A percentile compares a stretch with the other conserved stretches of the same genome.
phyloP scores from a whole-genome alignment of 2,329 filamentous ascomycete genomes.

The Fusarium ramigenum region DNA sequence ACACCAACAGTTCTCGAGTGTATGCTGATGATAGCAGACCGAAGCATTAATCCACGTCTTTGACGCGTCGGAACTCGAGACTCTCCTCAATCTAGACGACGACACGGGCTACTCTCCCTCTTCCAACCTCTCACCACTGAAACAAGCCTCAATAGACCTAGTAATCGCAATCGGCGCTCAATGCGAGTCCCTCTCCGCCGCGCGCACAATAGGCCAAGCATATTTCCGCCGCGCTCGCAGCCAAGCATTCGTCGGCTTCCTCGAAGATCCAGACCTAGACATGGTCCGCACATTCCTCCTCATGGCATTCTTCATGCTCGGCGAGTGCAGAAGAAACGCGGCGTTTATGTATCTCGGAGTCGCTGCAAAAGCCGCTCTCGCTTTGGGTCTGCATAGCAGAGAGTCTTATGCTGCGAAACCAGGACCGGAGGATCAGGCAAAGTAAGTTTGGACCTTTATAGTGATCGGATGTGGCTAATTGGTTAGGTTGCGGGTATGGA shows the following conservation, averaged over 20 bases:
- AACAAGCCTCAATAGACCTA: slow-evolving; percentile 23
- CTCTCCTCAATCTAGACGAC: slow-evolving; percentile 21
- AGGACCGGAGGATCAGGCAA: slow-evolving; percentile 25
- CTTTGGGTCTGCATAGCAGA: slow-evolving; percentile 61
- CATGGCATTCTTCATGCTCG: slow-evolving; percentile 79
- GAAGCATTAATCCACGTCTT: slow-evolving; percentile 49
- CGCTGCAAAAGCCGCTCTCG: slow-evolving; percentile 65
- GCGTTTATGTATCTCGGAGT: slow-evolving; percentile 72
- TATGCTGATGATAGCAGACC: slow-evolving; percentile 35
- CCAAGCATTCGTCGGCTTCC: slow-evolving; percentile 35
- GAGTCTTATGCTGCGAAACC: slow-evolving; percentile 35
- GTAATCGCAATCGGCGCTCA: slow-evolving; percentile 42
- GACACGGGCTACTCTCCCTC: background rate
- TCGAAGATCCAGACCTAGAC: slow-evolving; percentile 40
- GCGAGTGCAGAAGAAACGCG: slow-evolving; percentile 67
- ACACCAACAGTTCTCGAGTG: rapidly evolving
- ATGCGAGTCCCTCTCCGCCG: slow-evolving; percentile 30
- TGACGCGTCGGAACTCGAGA: slow-evolving; percentile 42
- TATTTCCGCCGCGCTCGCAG: slow-evolving; percentile 57
- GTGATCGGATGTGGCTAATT: background rate
- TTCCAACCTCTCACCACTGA: background rate
- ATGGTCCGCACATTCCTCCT: slow-evolving; percentile 49
- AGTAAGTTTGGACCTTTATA: slow-evolving; percentile 10
- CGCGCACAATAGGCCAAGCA: slow-evolving; percentile 38
- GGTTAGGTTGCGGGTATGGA: slow-evolving; percentile 48